These are phyloP conservation scores for Lupinus albus DNA, from an alignment of 306 rosid species.

Conservation along the genomic window DNA sequence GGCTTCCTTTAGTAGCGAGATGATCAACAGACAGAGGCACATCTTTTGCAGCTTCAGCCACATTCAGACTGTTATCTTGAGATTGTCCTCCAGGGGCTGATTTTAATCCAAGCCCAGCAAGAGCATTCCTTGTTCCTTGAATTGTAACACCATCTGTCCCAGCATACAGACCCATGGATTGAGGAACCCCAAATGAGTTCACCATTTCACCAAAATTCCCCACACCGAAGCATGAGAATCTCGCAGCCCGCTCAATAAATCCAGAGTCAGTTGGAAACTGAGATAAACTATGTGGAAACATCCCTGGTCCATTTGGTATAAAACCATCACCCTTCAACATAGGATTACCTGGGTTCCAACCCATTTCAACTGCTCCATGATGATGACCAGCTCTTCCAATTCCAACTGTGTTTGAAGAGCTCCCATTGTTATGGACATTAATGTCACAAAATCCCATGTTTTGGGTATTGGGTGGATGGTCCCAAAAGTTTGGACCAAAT, in stretches of 20 bases:
- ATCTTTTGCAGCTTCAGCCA: constrained; percentile 57
- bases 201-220: constrained; percentile 63
- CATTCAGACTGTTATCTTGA: constrained; percentile 51
- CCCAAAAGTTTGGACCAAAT: constrained; percentile 66
- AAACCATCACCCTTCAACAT: constrained; percentile 59
- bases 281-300: constrained; percentile 66
- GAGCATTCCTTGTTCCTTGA: constrained; percentile 53
- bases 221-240: constrained; percentile 77
- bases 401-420: constrained; percentile 49
- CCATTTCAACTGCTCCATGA: constrained; percentile 59
- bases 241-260: constrained; percentile 86
- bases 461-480: constrained; percentile 57
- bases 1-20: constrained; percentile 57
- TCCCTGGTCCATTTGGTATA: constrained; percentile 59
- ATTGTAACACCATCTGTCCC: constrained; percentile 48
- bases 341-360: constrained; percentile 62
- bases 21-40: constrained; percentile 52
- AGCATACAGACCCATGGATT: constrained; percentile 52
- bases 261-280: constrained; percentile 90
- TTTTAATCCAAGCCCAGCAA: constrained; percentile 52
- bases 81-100: constrained; percentile 48
- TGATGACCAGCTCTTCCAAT: constrained; percentile 59
- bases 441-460: constrained; percentile 67
- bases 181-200: constrained; percentile 65
- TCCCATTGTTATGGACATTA: constrained; percentile 51